phyloP scores from a whole-genome alignment of 2,329 filamentous ascomycete genomes.

The Furcasterigmium furcatum region DNA sequence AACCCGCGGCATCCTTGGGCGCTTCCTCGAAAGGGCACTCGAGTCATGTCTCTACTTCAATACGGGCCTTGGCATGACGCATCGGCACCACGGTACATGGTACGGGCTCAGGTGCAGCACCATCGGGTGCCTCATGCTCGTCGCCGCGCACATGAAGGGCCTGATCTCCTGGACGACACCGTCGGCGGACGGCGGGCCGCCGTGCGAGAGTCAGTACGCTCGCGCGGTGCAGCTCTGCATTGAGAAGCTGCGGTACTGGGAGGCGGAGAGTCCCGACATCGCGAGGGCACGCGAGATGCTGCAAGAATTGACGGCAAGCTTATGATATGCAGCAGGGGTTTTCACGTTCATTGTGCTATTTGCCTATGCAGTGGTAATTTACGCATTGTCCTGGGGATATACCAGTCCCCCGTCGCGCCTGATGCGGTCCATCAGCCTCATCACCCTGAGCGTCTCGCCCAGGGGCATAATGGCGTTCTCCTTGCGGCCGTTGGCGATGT shows the following conservation, averaged over 20 bases:
- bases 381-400: conserved; percentile 21
- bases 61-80: not conserved
- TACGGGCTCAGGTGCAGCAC: conserved; percentile 17
- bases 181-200: not conserved
- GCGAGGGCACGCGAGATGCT: not conserved
- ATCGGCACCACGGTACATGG: conserved; percentile 21
- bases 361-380: not conserved
- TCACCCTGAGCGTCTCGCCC: conserved; percentile 39
- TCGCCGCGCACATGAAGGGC: conserved; percentile 15
- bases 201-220: not conserved
- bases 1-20: conserved; percentile 8
- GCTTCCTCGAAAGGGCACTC: not conserved
- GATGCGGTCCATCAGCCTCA: conserved; percentile 45
- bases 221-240: not conserved
- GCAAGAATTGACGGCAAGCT: not conserved
- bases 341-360: not conserved
- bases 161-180: not conserved
- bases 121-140: conserved; percentile 12
- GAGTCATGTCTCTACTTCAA: not conserved
- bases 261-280: not conserved
- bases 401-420: conserved; percentile 25
- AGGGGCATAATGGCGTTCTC: conserved; percentile 40
- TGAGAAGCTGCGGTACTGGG: not conserved
- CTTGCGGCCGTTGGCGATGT: conserved; percentile 30
- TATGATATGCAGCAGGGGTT: not conserved